phyloP scores from a whole-genome alignment of 305 asterid species.

The Galium porrigens region DNA sequence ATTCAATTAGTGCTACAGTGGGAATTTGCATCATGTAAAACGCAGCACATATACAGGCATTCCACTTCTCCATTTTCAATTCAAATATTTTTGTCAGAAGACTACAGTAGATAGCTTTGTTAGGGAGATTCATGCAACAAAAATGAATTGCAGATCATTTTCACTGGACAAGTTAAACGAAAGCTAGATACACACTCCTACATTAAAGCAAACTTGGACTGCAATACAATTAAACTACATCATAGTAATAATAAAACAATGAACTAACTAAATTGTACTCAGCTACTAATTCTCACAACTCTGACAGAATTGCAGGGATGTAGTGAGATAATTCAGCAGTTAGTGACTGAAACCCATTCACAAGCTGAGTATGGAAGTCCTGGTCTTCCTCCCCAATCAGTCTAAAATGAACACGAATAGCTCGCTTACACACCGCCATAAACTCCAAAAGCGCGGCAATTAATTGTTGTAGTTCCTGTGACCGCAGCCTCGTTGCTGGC shows the following conservation, averaged over 20 bases:
- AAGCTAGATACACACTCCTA: not conserved
- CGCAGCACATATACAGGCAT: too few species aligned
- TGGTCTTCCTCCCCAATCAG: slow-evolving; percentile 95
- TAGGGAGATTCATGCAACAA: not conserved
- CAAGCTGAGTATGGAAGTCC: slow-evolving; percentile 94
- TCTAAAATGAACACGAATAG: slow-evolving; percentile 85
- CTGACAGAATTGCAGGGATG: slow-evolving; percentile 98
- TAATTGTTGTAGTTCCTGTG: slow-evolving; percentile 91
- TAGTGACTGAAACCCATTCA: slow-evolving; percentile 92
- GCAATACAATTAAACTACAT: slow-evolving; percentile 8
- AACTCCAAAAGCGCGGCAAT: slow-evolving; percentile 93
- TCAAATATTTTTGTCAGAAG: too few species aligned
- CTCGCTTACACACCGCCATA: slow-evolving; percentile 98
- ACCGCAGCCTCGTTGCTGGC: slow-evolving; percentile 92
- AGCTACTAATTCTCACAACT: slow-evolving; percentile 33
- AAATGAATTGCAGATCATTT: too few species aligned
- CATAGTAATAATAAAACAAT: not conserved
- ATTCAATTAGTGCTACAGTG: too few species aligned
- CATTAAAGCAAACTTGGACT: not conserved
- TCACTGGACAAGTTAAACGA: not conserved
- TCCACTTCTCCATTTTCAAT: too few species aligned
- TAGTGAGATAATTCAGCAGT: slow-evolving; percentile 97
- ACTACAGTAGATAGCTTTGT: not conserved
- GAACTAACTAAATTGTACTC: slow-evolving; percentile 1
- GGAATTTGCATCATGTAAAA: too few species aligned